phyloP scores from a whole-genome alignment of 768 basidiomycete species.

The Filobasidium floriforme region DNA sequence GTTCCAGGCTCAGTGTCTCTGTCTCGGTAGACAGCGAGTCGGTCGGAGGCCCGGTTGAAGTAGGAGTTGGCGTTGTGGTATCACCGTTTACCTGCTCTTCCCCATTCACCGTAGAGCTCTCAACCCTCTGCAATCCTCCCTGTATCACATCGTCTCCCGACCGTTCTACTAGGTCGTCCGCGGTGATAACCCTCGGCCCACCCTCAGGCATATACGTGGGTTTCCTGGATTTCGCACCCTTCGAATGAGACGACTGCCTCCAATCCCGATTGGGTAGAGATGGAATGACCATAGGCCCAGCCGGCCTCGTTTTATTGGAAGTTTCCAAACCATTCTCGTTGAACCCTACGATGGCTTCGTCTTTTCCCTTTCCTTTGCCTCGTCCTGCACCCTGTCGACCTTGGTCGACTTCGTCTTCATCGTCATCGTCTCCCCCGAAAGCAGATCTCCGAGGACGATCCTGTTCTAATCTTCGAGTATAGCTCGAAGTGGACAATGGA shows the following conservation, averaged over 20 bases:
- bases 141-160: slow-evolving; percentile 71
- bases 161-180: slow-evolving; percentile 47
- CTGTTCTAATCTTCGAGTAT: slow-evolving; percentile 28
- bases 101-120: slow-evolving; percentile 10
- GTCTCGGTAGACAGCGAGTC: slow-evolving; percentile 44
- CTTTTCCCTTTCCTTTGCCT: slow-evolving; percentile 20
- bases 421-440: slow-evolving; percentile 32
- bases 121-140: slow-evolving; percentile 54
- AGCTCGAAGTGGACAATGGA: slow-evolving; percentile 31
- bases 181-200: slow-evolving; percentile 18
- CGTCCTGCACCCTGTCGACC: background rate
- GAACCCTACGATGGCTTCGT: background rate
- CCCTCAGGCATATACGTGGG: slow-evolving; percentile 43
- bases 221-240: slow-evolving; percentile 55
- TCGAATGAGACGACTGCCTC: slow-evolving; percentile 51
- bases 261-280: slow-evolving; percentile 82
- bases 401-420: slow-evolving; percentile 49
- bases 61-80: background rate
- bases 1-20: slow-evolving; percentile 54
- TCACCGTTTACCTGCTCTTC: slow-evolving; percentile 8
- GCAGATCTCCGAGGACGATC: slow-evolving; percentile 26
- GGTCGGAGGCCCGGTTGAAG: background rate
- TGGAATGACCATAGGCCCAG: slow-evolving; percentile 74
- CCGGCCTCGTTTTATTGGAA: slow-evolving; percentile 48
- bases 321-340: slow-evolving; percentile 38